A percentile compares a stretch with the other conserved stretches of the same genome.
These are phyloP conservation scores for Tuber umbilicatum DNA, from an alignment of 495 filamentous ascomycete genomes.

Conservation along the genomic window DNA sequence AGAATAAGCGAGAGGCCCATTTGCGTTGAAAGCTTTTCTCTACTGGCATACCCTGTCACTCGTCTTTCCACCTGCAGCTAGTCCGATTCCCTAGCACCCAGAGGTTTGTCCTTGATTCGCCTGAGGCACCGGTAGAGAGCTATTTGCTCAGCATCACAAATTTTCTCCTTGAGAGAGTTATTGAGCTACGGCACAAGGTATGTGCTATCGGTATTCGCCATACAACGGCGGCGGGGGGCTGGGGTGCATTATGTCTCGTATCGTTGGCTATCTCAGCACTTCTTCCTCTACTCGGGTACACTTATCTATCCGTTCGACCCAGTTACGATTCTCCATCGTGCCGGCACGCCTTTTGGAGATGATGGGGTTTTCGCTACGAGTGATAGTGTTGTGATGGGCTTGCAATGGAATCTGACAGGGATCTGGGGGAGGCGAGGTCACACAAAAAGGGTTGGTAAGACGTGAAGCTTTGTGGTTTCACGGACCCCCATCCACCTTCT, in stretches of 20 bases:
- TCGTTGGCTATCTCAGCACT: neutral
- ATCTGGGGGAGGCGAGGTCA: neutral
- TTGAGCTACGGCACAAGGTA: neutral
- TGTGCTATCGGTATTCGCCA: neutral
- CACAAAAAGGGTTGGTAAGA: neutral
- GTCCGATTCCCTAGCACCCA: neutral
- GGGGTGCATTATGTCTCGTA: neutral
- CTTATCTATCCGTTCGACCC: neutral
- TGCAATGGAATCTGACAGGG: neutral
- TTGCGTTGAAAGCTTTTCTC: neutral
- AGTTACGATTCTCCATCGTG: neutral
- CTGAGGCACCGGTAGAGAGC: neutral
- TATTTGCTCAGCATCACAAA: neutral
- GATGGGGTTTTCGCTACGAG: neutral
- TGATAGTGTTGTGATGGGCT: neutral
- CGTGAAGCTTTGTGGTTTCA: neutral
- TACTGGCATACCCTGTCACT: neutral
- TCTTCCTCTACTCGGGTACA: neutral
- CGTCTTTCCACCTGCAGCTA: neutral
- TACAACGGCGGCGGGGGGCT: neutral
- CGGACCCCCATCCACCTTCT: neutral
- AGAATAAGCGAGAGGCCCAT: neutral
- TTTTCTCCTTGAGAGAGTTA: neutral
- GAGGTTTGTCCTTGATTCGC: neutral
- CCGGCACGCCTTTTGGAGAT: neutral